These are phyloP conservation scores for Cryphonectria radicalis DNA, from an alignment of 2,329 filamentous ascomycete genomes.

Conservation along the genomic window DNA sequence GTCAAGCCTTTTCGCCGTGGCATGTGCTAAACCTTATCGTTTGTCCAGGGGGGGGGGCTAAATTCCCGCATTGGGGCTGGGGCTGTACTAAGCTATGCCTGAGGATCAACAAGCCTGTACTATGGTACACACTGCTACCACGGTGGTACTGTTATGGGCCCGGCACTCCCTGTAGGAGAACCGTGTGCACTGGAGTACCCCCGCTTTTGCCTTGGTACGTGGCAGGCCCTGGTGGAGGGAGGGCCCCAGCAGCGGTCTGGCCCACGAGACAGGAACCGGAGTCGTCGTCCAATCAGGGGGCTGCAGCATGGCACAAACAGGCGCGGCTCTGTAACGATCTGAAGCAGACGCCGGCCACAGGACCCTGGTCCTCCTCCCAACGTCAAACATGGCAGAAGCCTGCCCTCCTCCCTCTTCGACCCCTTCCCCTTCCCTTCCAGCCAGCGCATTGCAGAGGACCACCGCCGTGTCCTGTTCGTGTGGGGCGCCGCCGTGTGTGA, in stretches of 20 bases:
- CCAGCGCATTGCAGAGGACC: background rate
- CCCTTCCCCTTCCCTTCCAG: background rate
- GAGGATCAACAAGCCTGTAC: background rate
- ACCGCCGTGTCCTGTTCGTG: background rate
- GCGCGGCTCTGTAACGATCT: constrained; percentile 30
- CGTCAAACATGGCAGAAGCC: constrained; percentile 23
- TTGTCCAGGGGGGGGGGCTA: constrained; percentile 5
- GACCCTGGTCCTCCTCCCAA: constrained; percentile 17
- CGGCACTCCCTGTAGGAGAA: background rate
- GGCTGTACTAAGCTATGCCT: background rate
- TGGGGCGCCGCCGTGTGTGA: background rate
- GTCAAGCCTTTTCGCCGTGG: background rate
- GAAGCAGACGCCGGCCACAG: constrained; percentile 25
- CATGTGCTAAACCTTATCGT: constrained; percentile 26
- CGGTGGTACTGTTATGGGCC: background rate
- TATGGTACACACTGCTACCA: background rate
- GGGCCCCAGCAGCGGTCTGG: constrained; percentile 4
- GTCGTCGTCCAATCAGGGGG: constrained; percentile 21
- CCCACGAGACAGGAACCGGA: constrained; percentile 26
- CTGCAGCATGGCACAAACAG: constrained; percentile 12
- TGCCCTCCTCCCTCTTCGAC: background rate
- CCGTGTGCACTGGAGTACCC: background rate
- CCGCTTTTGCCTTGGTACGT: background rate
- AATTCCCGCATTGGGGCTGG: constrained; percentile 12
- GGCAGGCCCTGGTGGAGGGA: constrained; percentile 5